Evolutionary conservation across 2,329 filamentous ascomycete species (phyloP).

Genomic region (Xylariaceae sp.): DNA sequence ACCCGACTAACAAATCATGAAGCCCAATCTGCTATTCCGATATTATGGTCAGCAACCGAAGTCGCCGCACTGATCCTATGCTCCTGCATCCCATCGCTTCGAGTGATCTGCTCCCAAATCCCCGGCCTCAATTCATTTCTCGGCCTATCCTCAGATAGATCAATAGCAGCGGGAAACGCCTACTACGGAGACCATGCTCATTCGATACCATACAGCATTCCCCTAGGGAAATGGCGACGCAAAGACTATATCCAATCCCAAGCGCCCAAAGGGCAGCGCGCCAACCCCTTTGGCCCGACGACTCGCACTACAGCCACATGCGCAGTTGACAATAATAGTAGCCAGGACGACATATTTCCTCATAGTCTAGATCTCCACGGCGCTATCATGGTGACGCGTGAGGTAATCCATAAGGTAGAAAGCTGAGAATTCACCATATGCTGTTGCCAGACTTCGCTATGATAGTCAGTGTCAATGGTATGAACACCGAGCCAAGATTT

Average conservation of each 20-base stretch:
- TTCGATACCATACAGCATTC: neutral
- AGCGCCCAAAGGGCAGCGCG: conserved; percentile 7
- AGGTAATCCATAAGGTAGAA: conserved; percentile 14
- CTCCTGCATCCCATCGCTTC: conserved; percentile 31
- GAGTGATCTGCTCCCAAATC: conserved; percentile 27
- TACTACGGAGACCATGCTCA: neutral
- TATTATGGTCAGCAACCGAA: conserved; percentile 32
- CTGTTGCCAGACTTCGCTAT: no score
- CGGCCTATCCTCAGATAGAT: conserved; percentile 21
- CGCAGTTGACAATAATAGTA: conserved; percentile 14
- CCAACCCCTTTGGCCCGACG: conserved; percentile 12
- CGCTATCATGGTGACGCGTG: conserved; percentile 15
- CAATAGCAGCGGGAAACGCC: neutral
- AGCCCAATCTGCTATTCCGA: conserved; percentile 25
- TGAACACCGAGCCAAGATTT: no score
- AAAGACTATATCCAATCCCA: conserved; percentile 15
- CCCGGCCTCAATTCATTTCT: conserved; percentile 29
- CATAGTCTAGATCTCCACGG: conserved; percentile 14
- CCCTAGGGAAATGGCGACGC: conserved; percentile 10
- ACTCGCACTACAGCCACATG: conserved; percentile 12
- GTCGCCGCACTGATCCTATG: conserved; percentile 31
- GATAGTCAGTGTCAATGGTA: no score
- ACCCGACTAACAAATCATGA: conserved; percentile 11
- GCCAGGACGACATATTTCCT: conserved; percentile 19
- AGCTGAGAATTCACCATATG: no score